Base-by-base conservation (phyloP, 2,329 filamentous ascomycete genomes). In the Nothopassalora personata region DNA sequence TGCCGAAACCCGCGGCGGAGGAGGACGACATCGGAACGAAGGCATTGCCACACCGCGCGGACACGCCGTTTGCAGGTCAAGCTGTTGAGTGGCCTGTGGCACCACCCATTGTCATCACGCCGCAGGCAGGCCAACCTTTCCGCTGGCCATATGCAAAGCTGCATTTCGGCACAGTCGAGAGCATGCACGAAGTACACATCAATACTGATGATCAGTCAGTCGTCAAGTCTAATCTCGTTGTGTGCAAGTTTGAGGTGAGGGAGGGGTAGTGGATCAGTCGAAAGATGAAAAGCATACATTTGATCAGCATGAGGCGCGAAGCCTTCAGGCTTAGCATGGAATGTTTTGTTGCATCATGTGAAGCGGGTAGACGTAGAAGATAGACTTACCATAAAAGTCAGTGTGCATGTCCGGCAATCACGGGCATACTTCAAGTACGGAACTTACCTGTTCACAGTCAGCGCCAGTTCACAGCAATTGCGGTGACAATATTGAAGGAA, bases 271-370 rank as follows among this genome's bases (percentile, higher is more conserved):
- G 30, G 71, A 74, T 90, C 87, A 90, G 86, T 82, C 82, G 86
- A 89, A 89, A 89, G 87, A 89, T 90, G 87, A 90, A 90, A 89
- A 89, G 86, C 82, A 85, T 82, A 81, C 81, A 78, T 80, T 83
- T 76, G 72, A 79, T 76, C 77, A 88, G 84, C 82, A 88, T 83
- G 86, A 83, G 71, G 69, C 72, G 66, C 71, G 69, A 66, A 72
- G 74, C 75, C 80, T 85, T 90, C 86, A 80, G 87, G 77, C 84
- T 89, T 89, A 89, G 86, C 86, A 89, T 88, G 84, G 85, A 88
- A 86, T 85, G 77, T 82, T 78, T 79, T 71, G 73, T 75, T 79
- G 83, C 86, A 90, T 90, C 87, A 89, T 77, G 49, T 49, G 53
- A 77, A 76, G 75, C 71, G 66, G 48, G 43, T 34, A 55, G 31